phyloP scores from a whole-genome alignment of 352 stramenopile genomes.

The Pythium vanterpoolii region DNA sequence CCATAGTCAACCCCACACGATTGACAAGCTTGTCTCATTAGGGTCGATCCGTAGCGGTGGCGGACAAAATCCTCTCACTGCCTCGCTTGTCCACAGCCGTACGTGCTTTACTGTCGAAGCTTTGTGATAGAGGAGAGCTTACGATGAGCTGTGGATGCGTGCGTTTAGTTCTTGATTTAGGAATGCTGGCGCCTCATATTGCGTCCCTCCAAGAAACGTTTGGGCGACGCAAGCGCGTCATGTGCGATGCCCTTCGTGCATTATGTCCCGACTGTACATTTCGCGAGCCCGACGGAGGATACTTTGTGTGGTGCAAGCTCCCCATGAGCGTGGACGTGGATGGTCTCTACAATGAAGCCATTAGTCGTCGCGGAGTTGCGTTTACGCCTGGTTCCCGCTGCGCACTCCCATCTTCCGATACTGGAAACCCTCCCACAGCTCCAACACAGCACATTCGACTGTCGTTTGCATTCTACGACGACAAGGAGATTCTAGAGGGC shows the following conservation, averaged over 20 bases:
- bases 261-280: constrained; percentile 49
- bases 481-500: constrained; percentile 67
- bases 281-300: constrained; percentile 63
- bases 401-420: constrained; percentile 26
- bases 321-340: constrained; percentile 43
- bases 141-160: constrained; percentile 8
- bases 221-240: constrained; percentile 33
- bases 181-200: constrained; percentile 48
- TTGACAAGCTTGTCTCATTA: constrained; percentile 53
- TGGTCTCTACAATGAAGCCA: constrained; percentile 45
- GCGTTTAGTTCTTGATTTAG: constrained; percentile 52
- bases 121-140: not conserved
- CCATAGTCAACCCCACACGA: constrained; percentile 52
- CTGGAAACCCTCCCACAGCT: not conserved
- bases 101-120: constrained; percentile 2
- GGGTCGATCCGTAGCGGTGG: constrained; percentile 87
- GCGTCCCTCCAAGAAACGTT: constrained; percentile 41
- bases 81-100: constrained; percentile 77
- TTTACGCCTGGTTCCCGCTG: constrained; percentile 77
- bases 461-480: constrained; percentile 81
- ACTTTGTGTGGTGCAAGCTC: constrained; percentile 83
- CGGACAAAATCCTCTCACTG: constrained; percentile 89
- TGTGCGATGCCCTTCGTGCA: constrained; percentile 46
- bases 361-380: constrained; percentile 50
- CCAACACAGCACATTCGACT: constrained; percentile 35